Base-by-base conservation (phyloP, 2,329 filamentous ascomycete species). In the Botrytis fabae region DNA sequence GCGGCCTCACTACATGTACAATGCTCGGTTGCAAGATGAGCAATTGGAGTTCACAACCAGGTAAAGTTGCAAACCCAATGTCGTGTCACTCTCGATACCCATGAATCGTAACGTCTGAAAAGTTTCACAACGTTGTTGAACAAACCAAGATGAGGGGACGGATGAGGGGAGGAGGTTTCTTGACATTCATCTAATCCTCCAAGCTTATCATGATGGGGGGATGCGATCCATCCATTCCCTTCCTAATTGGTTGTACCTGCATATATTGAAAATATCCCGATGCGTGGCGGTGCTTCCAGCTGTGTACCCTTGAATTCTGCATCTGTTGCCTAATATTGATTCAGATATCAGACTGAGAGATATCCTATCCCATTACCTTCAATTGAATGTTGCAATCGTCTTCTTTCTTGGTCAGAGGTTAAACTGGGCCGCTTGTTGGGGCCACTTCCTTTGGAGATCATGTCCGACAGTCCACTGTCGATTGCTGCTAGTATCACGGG, bases 401-500 rank as follows among this genome's bases (percentile, higher is more conserved):
- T 18, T 57, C 40, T 16, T 57, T 28, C 38, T 68, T 68, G 48
- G 65, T 44, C 48, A 68, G 25, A 32, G 2, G 32, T 44, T 25
- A 57, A 68, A 42, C 38, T 22, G 25, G 48, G 16, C 64, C 48
- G 5, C 35, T 68, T 54, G 6, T 42, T 42, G 9, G 35, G 65
- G 6, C 65, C 48, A 40, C 35, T 68, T 57, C 7, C 32, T 46
- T 60, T 51, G 46, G 40, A 54, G 25, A 59, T 28, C 18, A 72
- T 72, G 70, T 32, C 61, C 16, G 70, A 72, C 20, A 72, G 70
- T 48, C 70, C 70, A 54, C 32, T 72, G 3, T 68, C 70, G 28
- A 76, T 77, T 20, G 74, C 75, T 40, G 74, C 73, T 25, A 74
- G 65, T 65, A 73, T 76, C 32, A 76, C 73, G 10, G 75, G 76